A percentile compares a stretch with the other conserved stretches of the same genome.
Evolutionary conservation across 2,329 filamentous ascomycete genomes (phyloP).

Genomic region (Metarhizium anisopliae): DNA sequence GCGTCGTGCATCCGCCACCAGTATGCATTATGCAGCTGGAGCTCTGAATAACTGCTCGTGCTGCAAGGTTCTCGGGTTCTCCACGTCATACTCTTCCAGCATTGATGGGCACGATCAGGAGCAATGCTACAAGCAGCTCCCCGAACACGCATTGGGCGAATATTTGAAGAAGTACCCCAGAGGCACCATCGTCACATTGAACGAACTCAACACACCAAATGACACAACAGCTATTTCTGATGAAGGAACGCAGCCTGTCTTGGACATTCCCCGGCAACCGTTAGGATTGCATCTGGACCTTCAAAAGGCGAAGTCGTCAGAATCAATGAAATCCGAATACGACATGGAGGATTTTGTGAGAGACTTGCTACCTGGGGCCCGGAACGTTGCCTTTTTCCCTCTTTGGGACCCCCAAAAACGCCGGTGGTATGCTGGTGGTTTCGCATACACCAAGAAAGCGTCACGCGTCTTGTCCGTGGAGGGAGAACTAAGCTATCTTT

Average conservation of each 20-base stretch:
- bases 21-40: slow-evolving; percentile 1
- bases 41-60: background rate
- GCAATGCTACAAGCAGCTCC: slow-evolving; percentile 1
- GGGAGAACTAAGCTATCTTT: slow-evolving; percentile 41
- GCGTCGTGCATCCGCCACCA: background rate
- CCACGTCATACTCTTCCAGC: slow-evolving; percentile 24
- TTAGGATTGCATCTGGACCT: background rate
- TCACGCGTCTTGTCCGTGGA: slow-evolving; percentile 34
- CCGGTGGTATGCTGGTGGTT: slow-evolving; percentile 39
- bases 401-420: slow-evolving; percentile 37
- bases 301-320: background rate
- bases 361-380: slow-evolving; percentile 30
- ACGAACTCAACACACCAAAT: background rate
- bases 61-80: slow-evolving; percentile 30
- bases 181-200: slow-evolving; percentile 2
- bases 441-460: slow-evolving; percentile 36
- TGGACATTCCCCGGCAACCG: background rate
- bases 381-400: slow-evolving; percentile 38
- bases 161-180: slow-evolving; percentile 1
- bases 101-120: slow-evolving; percentile 19
- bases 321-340: background rate
- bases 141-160: slow-evolving; percentile 3
- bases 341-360: slow-evolving; percentile 16
- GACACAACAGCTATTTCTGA: background rate
- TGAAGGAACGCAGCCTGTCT: background rate